Conservation (phyloP, 169 alveolate genomes). For the Eimeria maxima region DNA sequence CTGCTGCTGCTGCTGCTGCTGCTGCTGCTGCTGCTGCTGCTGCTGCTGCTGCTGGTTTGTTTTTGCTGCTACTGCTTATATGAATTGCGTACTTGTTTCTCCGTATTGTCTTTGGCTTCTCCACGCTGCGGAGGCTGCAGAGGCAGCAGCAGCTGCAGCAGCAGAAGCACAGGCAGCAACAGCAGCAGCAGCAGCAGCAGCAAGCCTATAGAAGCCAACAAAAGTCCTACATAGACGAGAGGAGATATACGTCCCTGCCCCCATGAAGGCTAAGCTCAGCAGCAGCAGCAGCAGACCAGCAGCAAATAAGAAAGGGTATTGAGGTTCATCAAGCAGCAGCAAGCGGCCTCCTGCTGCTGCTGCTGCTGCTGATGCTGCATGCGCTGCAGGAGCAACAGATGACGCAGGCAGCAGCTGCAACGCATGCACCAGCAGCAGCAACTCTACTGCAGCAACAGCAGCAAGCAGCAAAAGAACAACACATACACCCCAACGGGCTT, state of each 20-base stretch:
- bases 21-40: conserved; percentile 9
- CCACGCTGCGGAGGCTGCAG: not conserved
- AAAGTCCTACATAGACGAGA: not conserved
- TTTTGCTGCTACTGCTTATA: too few species aligned
- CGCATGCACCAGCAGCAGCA: conserved; percentile 23
- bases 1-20: conserved; percentile 3
- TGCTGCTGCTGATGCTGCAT: too few species aligned
- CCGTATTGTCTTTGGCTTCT: not conserved
- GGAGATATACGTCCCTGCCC: conserved; percentile 8
- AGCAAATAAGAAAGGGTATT: not conserved
- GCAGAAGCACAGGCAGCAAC: conserved; percentile 3
- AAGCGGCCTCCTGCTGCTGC: conserved; percentile 47
- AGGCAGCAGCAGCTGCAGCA: conserved; percentile 19
- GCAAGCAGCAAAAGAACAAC: not conserved
- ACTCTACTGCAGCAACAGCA: conserved; percentile 15
- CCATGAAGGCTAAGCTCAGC: conserved; percentile 33
- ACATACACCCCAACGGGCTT: conserved; percentile 45
- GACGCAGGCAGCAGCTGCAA: conserved; percentile 60
- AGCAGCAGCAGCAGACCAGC: not conserved
- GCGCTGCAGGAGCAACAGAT: conserved; percentile 6
- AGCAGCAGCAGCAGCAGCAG: conserved; percentile 19
- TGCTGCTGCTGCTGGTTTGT: not conserved
- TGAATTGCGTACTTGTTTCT: not conserved
- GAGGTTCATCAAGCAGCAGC: conserved; percentile 35
- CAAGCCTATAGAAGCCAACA: not conserved